phyloP scores from a whole-genome alignment of 2,329 filamentous ascomycete species.

The Aspergillus viridinutans region DNA sequence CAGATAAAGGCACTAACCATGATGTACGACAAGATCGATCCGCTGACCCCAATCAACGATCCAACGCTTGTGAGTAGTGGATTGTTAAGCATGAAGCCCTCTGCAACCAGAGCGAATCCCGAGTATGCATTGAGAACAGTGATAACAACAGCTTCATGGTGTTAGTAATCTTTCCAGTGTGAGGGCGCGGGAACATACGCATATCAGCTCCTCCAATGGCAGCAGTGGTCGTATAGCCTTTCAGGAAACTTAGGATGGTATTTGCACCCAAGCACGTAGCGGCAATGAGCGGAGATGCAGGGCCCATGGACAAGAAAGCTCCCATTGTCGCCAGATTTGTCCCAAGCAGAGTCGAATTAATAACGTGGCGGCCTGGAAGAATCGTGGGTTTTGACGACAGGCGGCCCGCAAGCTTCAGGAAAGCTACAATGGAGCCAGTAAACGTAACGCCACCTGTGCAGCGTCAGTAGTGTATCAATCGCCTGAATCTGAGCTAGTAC shows the following conservation, averaged over 20 bases:
- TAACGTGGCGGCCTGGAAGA: slow-evolving; percentile 67
- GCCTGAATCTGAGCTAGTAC: slow-evolving; percentile 29
- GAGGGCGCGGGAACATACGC: slow-evolving; percentile 47
- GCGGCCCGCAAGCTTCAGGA: slow-evolving; percentile 76
- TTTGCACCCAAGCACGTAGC: slow-evolving; percentile 74
- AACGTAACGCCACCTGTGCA: slow-evolving; percentile 70
- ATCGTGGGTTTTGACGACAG: slow-evolving; percentile 74
- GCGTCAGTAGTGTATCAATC: slow-evolving; percentile 1
- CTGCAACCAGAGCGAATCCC: slow-evolving; percentile 82
- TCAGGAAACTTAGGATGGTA: slow-evolving; percentile 72
- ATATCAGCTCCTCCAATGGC: slow-evolving; percentile 92
- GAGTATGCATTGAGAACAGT: slow-evolving; percentile 89
- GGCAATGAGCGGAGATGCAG: slow-evolving; percentile 72
- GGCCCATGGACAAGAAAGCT: slow-evolving; percentile 75
- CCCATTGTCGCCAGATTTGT: slow-evolving; percentile 80
- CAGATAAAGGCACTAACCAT: slow-evolving; percentile 38
- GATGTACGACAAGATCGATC: slow-evolving; percentile 83
- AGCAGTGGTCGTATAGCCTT: slow-evolving; percentile 82
- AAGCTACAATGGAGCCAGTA: slow-evolving; percentile 84
- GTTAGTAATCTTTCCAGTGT: slow-evolving; percentile 16
- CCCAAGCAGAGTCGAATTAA: slow-evolving; percentile 71
- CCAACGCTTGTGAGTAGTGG: slow-evolving; percentile 79
- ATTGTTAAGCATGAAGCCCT: slow-evolving; percentile 89
- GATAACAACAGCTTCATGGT: slow-evolving; percentile 66
- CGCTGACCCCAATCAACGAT: slow-evolving; percentile 80